Evolutionary conservation across 352 stramenopile genomes (phyloP).

Genomic region (Thraustochytrium sp.): DNA sequence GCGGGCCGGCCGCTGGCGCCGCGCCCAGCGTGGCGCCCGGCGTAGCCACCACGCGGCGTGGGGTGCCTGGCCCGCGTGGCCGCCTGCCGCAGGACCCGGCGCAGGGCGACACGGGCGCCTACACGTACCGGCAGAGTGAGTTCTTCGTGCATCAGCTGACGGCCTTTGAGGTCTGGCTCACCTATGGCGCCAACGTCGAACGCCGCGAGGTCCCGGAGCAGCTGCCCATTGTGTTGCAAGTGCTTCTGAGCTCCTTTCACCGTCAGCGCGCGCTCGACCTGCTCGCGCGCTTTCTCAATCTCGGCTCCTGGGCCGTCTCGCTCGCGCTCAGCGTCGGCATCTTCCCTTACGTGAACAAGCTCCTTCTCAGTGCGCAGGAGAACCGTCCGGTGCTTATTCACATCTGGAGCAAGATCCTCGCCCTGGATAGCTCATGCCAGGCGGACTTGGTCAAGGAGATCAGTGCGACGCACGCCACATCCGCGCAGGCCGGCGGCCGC

Average conservation of each 20-base stretch:
- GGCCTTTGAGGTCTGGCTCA: slow-evolving; percentile 96
- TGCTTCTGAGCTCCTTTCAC: slow-evolving; percentile 79
- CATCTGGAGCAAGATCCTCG: slow-evolving; percentile 89
- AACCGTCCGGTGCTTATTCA: slow-evolving; percentile 88
- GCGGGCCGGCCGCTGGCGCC: slow-evolving; percentile 55
- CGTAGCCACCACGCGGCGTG: no score
- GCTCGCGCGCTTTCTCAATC: slow-evolving; percentile 55
- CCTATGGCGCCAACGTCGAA: slow-evolving; percentile 67
- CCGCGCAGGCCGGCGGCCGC: slow-evolving; percentile 16
- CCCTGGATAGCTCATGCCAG: slow-evolving; percentile 89
- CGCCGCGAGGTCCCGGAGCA: slow-evolving; percentile 80
- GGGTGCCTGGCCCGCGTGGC: no score
- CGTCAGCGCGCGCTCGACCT: slow-evolving; percentile 90
- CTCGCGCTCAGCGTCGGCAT: slow-evolving; percentile 89
- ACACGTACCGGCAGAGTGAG: slow-evolving; percentile 67
- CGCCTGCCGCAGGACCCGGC: not conserved
- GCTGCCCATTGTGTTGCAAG: slow-evolving; percentile 89
- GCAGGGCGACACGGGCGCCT: not conserved
- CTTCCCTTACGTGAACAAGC: slow-evolving; percentile 97
- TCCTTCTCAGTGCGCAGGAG: slow-evolving; percentile 86
- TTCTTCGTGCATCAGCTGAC: slow-evolving; percentile 98
- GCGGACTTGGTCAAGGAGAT: slow-evolving; percentile 91
- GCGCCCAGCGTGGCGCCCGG: slow-evolving; percentile 61
- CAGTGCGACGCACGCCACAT: not conserved
- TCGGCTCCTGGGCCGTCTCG: slow-evolving; percentile 74